These are phyloP conservation scores for Phytopythium litorale DNA, from an alignment of 352 stramenopile species.

Conservation along the genomic window DNA sequence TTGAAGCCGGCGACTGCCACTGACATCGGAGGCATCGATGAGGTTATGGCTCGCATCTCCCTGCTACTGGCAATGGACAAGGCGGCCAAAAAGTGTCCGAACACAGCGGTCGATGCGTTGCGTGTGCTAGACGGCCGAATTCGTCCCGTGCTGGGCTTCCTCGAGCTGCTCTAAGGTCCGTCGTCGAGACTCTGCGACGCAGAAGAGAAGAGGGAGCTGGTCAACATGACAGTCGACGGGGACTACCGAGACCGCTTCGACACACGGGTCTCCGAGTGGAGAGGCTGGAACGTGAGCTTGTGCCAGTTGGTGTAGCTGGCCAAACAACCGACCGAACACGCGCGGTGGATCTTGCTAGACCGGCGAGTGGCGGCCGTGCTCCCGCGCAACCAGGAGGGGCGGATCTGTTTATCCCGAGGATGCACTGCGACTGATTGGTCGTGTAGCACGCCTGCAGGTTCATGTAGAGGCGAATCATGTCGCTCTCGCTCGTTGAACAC, in stretches of 20 bases:
- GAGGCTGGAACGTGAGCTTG: conserved; percentile 20
- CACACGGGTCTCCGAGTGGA: neutral
- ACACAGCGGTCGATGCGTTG: neutral
- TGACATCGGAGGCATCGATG: conserved; percentile 8
- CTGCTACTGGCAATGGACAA: conserved; percentile 8
- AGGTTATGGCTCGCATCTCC: neutral
- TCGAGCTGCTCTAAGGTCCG: too few species aligned
- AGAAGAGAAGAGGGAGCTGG: too few species aligned
- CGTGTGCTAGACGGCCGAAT: neutral
- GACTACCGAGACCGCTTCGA: neutral
- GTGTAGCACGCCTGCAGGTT: too few species aligned
- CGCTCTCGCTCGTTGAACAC: too few species aligned
- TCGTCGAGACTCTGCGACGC: too few species aligned
- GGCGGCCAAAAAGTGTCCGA: too few species aligned
- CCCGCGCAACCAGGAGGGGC: conserved; percentile 8
- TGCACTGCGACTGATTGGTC: neutral
- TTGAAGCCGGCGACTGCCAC: too few species aligned
- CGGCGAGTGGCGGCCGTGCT: conserved; percentile 17
- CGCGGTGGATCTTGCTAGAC: conserved; percentile 25
- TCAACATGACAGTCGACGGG: too few species aligned
- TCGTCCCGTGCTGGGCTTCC: too few species aligned
- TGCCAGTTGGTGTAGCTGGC: conserved; percentile 26
- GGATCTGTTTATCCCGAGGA: conserved; percentile 6
- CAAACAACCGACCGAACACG: conserved; percentile 9
- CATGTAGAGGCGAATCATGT: too few species aligned